Conservation (phyloP, 1,284 basidiomycete species). For the Apiotrichum gracile region DNA sequence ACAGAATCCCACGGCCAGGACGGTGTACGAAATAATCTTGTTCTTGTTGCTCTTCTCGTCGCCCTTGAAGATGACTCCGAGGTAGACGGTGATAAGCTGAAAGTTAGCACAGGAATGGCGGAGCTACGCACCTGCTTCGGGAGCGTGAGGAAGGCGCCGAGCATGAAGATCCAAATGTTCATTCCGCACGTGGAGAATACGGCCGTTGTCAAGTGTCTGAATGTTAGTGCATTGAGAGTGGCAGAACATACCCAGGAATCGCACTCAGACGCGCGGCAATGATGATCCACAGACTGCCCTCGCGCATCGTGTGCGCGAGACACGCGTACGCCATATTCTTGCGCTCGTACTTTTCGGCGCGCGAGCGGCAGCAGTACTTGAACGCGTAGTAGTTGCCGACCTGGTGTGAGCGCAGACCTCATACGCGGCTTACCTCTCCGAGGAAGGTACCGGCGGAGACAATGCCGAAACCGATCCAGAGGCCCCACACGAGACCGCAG, state of each 20-base stretch:
- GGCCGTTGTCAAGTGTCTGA: conserved; percentile 51
- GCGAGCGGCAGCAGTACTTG: conserved; percentile 52
- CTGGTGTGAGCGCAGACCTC: no score
- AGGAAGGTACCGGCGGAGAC: conserved; percentile 33
- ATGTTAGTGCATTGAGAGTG: not conserved
- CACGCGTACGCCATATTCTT: conserved; percentile 69
- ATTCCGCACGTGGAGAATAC: conserved; percentile 76
- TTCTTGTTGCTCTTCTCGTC: conserved; percentile 48
- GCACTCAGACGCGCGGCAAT: conserved; percentile 67
- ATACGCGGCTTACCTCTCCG: no score
- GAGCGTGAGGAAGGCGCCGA: conserved; percentile 66
- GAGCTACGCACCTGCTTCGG: no score
- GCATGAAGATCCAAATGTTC: conserved; percentile 60
- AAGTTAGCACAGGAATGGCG: no score
- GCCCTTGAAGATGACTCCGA: conserved; percentile 57
- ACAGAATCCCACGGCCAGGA: conserved; percentile 57
- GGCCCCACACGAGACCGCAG: conserved; percentile 43
- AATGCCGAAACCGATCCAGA: conserved; percentile 45
- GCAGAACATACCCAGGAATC: conserved; percentile 57
- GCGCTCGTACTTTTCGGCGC: conserved; percentile 65
- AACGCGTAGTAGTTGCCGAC: conserved; percentile 43
- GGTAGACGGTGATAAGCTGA: conserved; percentile 65
- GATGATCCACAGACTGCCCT: conserved; percentile 72
- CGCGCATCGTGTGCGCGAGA: conserved; percentile 66
- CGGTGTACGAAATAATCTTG: conserved; percentile 55